Base-by-base conservation (phyloP, 495 filamentous ascomycete species). In the Physcia stellaris region DNA sequence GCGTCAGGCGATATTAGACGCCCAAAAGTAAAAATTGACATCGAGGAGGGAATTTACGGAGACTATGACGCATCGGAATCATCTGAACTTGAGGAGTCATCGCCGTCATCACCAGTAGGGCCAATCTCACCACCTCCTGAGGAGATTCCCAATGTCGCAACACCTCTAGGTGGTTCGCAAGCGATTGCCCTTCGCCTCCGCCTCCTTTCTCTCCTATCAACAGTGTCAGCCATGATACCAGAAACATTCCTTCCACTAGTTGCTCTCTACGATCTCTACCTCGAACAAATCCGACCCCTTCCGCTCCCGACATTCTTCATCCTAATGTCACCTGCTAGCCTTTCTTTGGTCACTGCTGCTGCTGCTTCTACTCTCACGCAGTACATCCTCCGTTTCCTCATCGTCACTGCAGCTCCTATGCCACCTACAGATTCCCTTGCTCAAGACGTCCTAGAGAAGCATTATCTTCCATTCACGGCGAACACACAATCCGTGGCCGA, bases 391-490 rank as follows among this genome's bases (percentile, higher is more conserved):
- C 66, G 66, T 13, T 64, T 68, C 11, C 59, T 94, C 20, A 64
- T 81, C 35, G 73, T 79, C 6, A 50, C 63, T 5, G 57, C 63
- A 3, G 69, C 74, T 1, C 75, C 80, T 0, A 52, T 50, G 29
- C 66, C 70, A 19, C 48, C 49, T 0, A 48, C 64, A 1, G 50
- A 61, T 5, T 61, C 60, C 24, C 58, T 92, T 4, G 71, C 64
- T 6, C 62, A 68, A 29, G 50, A 58, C 2, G 72, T 80, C 23
- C 56, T 94, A 17, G 69, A 82, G 42, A 41, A 62, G 31, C 76
- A 72, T 50, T 92, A 75, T 50, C 63, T 93, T 2, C 86, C 84
- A 0, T 83, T 67, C 37, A 58, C 77, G 1, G 84, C 87, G 0
- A 76, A 71, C 32, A 75, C 67, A 0, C 56, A 68, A 4, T 71